Base-by-base conservation (phyloP, 1,284 basidiomycete genomes). In the Microbotryomycetes sp. region DNA sequence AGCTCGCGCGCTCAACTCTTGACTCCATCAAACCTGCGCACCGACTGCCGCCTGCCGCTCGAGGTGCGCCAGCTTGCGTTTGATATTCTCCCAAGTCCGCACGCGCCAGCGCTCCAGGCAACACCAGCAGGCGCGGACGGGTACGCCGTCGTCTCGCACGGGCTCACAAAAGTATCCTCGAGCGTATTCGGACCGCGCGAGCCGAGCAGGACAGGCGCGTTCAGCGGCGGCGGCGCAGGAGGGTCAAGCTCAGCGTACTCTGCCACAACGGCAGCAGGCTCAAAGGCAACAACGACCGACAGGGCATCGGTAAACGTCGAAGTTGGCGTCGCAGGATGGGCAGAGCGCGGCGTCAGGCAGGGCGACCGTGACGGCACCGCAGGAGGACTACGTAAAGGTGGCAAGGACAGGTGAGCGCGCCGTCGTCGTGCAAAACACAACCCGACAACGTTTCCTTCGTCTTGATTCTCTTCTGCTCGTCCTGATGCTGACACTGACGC, bases 101-200 rank as follows among this genome's bases (percentile, higher is more conserved):
- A n/a, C n/a, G n/a, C n/a, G n/a, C n/a, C n/a, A n/a, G n/a, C n/a
- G n/a, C n/a, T n/a, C n/a, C n/a, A n/a, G n/a, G n/a, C n/a, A 41
- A 9, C 18, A 41, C 67, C 71, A 5, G 61, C 67, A 0, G 21
- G 45, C 31, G 65, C 67, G 45, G 67, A 97, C 71, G 94, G 93
- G 28, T 87, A 86, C 24, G 88, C 90, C 0, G 80, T 81, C 21
- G 83, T 94, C 70, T 82, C 85, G 3, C 93, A 97, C 75, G 94
- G 96, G 2, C 81, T 97, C 24, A 97, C 94, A 0, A 84, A 86
- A 62, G 90, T 96, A 7, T 79, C 85, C 18, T 89, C 88, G 9
- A 85, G 86, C 52, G 89, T 97, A 0, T 91, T 89, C 74, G 94
- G 94, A 0, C 96, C 94, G 0, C 79, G 90, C 62, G 94, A 97